Base-by-base conservation (phyloP, 2,329 filamentous ascomycete genomes). In the Colletotrichum sp. region DNA sequence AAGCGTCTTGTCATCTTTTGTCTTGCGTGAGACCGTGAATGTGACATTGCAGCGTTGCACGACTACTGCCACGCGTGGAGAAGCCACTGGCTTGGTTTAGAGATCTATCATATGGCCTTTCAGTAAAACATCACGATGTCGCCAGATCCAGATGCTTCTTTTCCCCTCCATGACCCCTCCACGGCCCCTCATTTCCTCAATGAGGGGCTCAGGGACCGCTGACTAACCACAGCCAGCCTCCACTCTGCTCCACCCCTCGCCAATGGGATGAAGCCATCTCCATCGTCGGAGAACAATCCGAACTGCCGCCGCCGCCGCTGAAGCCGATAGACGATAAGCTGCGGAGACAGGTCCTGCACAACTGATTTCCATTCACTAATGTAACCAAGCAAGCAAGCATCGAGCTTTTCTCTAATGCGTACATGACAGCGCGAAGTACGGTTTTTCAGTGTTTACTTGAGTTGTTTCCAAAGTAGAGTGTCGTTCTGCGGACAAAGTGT, bases 351-450 rank as follows among this genome's bases (percentile, higher is more conserved):
- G 8, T 0, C 16, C 36, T 18, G 8, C 15, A 5, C 16, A 5
- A 39, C 36, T 39, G 1, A 39, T 39, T 8, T 39, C 34, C 34
- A 0, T 15, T 18, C 8, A 1, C 0, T 3, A 18, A 39, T 16
- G 16, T 39, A 8, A 18, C 36, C 16, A 9, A 18, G 36, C 1
- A 18, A 39, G 18, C 36, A 39, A 16, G 2, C 1, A 39, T 3
- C 0, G 36, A 3, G 36, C 36, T 39, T 39, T 39, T 39, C 2
- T 18, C 36, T 39, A 39, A 28, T 28, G 7, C 5, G 5, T 28
- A 36, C 16, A 36, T 36, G 15, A 1, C 1, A 1, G 9, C 36
- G 36, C 36, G 15, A 39, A 39, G 2, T 39, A 8, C 36, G 5
- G 15, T 5, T 16, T 39, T 39, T 2, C 8, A 39, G 3, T 39